phyloP scores from a whole-genome alignment of 106 monocot species.

The Gastrodia elata region DNA sequence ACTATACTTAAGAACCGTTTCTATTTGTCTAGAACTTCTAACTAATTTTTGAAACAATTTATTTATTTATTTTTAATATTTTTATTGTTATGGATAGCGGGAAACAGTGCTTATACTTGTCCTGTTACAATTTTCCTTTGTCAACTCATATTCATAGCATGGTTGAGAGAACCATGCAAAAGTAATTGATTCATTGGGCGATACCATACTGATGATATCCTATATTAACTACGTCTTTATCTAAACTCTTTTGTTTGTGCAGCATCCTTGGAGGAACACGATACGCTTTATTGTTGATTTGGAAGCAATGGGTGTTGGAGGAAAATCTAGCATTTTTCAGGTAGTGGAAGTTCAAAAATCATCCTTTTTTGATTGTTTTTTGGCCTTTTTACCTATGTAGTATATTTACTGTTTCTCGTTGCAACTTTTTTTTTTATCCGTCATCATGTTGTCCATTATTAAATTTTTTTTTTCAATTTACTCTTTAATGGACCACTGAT shows the following conservation, averaged over 20 bases:
- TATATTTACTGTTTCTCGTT: background rate
- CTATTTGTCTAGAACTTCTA: background rate
- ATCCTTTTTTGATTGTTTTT: background rate
- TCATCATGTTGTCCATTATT: background rate
- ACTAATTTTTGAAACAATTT: background rate
- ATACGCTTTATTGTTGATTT: constrained; percentile 57
- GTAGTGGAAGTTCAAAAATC: constrained; percentile 9
- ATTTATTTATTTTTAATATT: background rate
- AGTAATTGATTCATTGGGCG: background rate
- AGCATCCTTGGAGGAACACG: constrained; percentile 63
- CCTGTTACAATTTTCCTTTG: background rate
- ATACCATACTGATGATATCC: background rate
- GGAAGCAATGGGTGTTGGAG: constrained; percentile 72
- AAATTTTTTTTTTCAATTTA: background rate
- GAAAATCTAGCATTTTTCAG: constrained; percentile 66
- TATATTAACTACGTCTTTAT: background rate
- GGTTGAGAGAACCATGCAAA: background rate
- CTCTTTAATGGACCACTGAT: background rate
- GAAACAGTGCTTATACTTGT: background rate
- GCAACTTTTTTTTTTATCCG: background rate
- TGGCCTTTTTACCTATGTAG: background rate
- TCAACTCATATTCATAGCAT: background rate
- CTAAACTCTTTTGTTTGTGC: constrained; percentile 13
- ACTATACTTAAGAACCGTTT: background rate
- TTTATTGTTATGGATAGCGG: background rate